Percentiles rank a stretch among this genome's conserved stretches.
Evolutionary conservation across 2,329 filamentous ascomycete genomes (phyloP).

Genomic region (Hymenotorrendiella dingleyae): DNA sequence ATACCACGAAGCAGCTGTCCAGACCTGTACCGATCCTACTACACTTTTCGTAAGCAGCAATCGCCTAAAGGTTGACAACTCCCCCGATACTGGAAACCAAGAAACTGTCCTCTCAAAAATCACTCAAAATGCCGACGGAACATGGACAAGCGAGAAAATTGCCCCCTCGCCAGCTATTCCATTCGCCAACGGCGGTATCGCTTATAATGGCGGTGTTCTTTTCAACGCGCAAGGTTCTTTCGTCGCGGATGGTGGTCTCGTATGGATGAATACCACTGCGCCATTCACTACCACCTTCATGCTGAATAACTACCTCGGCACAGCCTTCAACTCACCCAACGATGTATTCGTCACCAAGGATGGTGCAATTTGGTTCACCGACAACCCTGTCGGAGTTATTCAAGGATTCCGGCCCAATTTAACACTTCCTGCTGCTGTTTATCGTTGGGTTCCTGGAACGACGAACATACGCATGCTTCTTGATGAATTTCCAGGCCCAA

Average conservation of each 20-base stretch:
- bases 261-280: conserved; percentile 11
- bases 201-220: conserved; percentile 15
- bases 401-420: conserved; percentile 52
- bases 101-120: conserved; percentile 10
- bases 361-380: conserved; percentile 56
- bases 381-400: conserved; percentile 51
- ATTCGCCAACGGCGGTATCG: conserved; percentile 16
- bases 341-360: conserved; percentile 48
- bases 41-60: conserved; percentile 45
- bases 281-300: conserved; percentile 34
- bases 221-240: conserved; percentile 18
- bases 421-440: conserved; percentile 50
- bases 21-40: conserved; percentile 30
- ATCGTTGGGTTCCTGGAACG: conserved; percentile 45
- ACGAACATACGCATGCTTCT: conserved; percentile 49
- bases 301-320: conserved; percentile 54
- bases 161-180: not conserved
- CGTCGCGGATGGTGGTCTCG: conserved; percentile 9
- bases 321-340: conserved; percentile 53
- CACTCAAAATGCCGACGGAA: conserved; percentile 41
- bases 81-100: conserved; percentile 12
- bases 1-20: conserved; percentile 51
- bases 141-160: conserved; percentile 11
- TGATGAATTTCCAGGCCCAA: conserved; percentile 49
- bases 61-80: conserved; percentile 33